Evolutionary conservation across 768 basidiomycete genomes (phyloP).

Genomic region (Tulasnella sp.): DNA sequence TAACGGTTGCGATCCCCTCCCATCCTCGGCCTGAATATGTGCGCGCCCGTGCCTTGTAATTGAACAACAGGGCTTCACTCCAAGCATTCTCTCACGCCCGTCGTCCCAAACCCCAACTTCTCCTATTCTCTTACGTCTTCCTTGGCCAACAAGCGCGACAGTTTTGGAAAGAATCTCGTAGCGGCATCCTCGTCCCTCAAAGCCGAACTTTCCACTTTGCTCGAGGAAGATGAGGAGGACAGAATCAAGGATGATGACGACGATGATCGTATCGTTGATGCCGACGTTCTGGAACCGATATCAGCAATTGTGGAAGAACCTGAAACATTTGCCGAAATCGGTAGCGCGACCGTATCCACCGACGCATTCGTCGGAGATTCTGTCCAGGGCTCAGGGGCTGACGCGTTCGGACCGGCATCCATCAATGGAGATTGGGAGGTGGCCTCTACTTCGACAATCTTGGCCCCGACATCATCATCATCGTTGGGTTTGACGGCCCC

Average conservation of each 20-base stretch:
- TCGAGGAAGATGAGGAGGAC: slow-evolving; percentile 78
- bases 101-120: neutral
- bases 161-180: slow-evolving; percentile 51
- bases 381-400: slow-evolving; percentile 15
- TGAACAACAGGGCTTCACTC: slow-evolving; percentile 13
- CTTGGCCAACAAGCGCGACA: slow-evolving; percentile 59
- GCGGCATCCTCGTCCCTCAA: slow-evolving; percentile 46
- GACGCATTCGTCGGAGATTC: neutral
- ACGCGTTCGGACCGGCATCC: slow-evolving; percentile 19
- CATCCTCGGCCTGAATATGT: slow-evolving; percentile 8
- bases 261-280: slow-evolving; percentile 18
- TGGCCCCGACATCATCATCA: slow-evolving; percentile 31
- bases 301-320: slow-evolving; percentile 9
- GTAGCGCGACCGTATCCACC: neutral
- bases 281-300: slow-evolving; percentile 9
- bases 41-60: neutral
- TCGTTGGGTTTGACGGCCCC: slow-evolving; percentile 44
- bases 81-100: slow-evolving; percentile 9
- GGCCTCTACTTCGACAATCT: slow-evolving; percentile 29
- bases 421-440: neutral
- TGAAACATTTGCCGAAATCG: slow-evolving; percentile 3
- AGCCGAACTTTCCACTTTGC: slow-evolving; percentile 63
- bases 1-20: neutral
- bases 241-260: neutral
- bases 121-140: slow-evolving; percentile 28